Evolutionary conservation across 805 yeast genomes (phyloP).

Genomic region (Lachancea lanzarotensis): DNA sequence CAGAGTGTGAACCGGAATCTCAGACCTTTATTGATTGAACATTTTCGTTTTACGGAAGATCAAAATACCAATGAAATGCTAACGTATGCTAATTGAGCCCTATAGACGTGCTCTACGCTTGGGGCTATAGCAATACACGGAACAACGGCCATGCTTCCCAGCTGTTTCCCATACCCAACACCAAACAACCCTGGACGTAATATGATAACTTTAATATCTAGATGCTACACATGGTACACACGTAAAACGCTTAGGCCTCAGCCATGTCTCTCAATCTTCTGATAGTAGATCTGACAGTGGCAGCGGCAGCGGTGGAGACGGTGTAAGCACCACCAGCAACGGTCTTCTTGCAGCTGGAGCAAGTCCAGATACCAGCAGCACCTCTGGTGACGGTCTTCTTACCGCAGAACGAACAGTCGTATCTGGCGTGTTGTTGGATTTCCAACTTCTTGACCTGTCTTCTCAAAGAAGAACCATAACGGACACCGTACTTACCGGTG

Average conservation of each 20-base stretch:
- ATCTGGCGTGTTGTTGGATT: constrained; percentile 97
- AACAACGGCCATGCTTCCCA: no score
- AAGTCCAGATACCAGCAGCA: constrained; percentile 98
- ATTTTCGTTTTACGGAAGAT: no score
- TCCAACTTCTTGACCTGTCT: constrained; percentile 99
- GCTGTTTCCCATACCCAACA: no score
- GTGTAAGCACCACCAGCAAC: constrained; percentile 99
- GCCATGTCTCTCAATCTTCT: constrained; percentile 99
- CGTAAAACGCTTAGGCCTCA: constrained; percentile 70
- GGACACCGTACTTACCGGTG: constrained; percentile 99
- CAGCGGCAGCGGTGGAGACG: constrained; percentile 98
- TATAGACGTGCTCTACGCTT: no score
- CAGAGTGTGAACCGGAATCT: no score
- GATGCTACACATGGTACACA: constrained; percentile 7
- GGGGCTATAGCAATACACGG: no score
- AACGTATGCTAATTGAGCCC: no score
- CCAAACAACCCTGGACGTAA: neutral
- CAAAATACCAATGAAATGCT: no score
- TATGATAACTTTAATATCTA: constrained; percentile 7
- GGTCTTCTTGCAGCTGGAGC: constrained; percentile 90
- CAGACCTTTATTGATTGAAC: no score
- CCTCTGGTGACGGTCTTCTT: constrained; percentile 96
- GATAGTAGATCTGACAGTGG: constrained; percentile 99
- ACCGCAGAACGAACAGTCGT: constrained; percentile 99
- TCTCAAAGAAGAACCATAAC: constrained; percentile 99